Conservation (phyloP, 257 asterid genomes). For the Nicotiana paniculata region DNA sequence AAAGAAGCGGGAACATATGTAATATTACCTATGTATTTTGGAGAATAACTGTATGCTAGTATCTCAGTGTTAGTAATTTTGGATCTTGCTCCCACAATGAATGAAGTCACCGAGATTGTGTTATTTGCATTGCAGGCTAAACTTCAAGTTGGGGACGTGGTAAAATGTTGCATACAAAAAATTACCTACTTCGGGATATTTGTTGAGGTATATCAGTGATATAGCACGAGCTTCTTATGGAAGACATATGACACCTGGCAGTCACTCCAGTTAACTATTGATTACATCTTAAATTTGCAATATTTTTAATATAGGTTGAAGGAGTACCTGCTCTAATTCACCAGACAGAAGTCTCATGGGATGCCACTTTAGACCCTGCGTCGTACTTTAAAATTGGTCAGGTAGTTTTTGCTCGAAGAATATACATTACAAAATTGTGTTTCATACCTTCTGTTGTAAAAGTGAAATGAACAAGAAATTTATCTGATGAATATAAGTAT, state of each 20-base stretch:
- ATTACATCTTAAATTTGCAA: not conserved
- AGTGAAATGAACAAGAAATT: not conserved
- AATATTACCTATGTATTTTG: not conserved
- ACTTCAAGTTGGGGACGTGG: conserved; percentile 76
- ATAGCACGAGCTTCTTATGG: not conserved
- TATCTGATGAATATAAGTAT: not conserved
- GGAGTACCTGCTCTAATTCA: conserved; percentile 91
- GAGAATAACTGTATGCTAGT: not conserved
- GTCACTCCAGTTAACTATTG: not conserved
- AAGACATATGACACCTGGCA: not conserved
- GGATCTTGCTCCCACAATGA: not conserved
- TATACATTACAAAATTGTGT: not conserved
- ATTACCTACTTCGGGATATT: conserved; percentile 87
- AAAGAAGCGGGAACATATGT: not conserved
- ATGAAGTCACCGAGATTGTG: not conserved
- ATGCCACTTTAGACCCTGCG: conserved; percentile 77
- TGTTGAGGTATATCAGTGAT: conserved; percentile 61
- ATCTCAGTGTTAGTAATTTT: not conserved
- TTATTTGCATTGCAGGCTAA: conserved; percentile 47
- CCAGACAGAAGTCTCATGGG: conserved; percentile 98
- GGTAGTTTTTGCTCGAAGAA: conserved; percentile 32
- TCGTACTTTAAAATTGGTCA: conserved; percentile 84
- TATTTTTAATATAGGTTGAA: conserved; percentile 54
- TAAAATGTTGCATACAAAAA: conserved; percentile 81
- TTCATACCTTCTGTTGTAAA: not conserved